Conservation (phyloP, 2,329 filamentous ascomycete genomes). For the Phoma herbarum region DNA sequence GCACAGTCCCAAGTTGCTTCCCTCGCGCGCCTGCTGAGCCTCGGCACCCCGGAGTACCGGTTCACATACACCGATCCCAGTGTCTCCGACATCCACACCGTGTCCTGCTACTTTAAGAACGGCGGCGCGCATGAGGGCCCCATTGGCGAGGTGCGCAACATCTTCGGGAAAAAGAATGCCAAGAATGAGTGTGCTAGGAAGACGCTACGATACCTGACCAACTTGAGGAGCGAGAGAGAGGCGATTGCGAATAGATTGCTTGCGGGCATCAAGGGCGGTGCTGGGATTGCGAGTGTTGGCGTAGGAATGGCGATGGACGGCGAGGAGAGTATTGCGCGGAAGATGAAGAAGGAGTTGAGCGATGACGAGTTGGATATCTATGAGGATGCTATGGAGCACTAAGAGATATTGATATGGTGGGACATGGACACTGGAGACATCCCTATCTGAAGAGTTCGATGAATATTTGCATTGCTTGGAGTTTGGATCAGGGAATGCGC, state of each 20-base stretch:
- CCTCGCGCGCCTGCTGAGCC: conserved; percentile 34
- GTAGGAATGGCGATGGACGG: background rate
- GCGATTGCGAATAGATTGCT: conserved; percentile 21
- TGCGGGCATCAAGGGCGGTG: conserved; percentile 3
- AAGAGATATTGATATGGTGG: background rate
- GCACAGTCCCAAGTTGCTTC: conserved; percentile 30
- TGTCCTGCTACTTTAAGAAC: conserved; percentile 47
- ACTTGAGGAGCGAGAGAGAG: conserved; percentile 35
- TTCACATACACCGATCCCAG: conserved; percentile 12
- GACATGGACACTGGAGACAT: too few relatives aligned
- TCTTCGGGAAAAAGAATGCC: conserved; percentile 60
- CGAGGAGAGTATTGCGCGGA: background rate
- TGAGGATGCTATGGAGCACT: conserved; percentile 13
- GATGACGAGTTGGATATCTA: conserved; percentile 11
- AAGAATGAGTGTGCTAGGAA: conserved; percentile 59
- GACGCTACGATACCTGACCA: conserved; percentile 51
- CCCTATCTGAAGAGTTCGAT: background rate
- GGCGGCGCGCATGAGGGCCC: conserved; percentile 35
- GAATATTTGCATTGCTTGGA: background rate
- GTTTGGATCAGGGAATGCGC: background rate
- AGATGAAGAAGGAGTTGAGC: background rate
- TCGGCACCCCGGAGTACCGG: conserved; percentile 35
- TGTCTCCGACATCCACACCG: conserved; percentile 45
- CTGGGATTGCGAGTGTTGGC: background rate
- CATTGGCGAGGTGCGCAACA: conserved; percentile 54